Percentiles rank a stretch among this genome's conserved stretches.
These are phyloP conservation scores for Epichloe festucae DNA, from an alignment of 2,329 filamentous ascomycete species.

Conservation along the genomic window DNA sequence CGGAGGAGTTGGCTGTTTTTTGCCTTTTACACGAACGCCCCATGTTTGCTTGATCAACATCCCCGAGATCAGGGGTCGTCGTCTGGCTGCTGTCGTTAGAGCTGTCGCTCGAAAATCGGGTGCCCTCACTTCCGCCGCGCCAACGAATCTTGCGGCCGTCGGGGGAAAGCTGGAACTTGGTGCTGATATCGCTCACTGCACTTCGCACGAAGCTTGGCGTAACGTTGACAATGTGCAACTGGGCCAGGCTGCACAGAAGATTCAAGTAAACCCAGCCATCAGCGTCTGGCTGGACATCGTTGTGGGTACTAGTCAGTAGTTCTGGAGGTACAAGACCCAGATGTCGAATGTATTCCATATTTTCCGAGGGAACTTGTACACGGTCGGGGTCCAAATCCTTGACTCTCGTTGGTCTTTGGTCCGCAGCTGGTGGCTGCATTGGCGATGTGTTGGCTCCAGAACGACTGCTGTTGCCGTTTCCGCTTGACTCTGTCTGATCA, in stretches of 20 bases:
- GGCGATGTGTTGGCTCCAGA: slow-evolving; percentile 27
- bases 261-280: slow-evolving; percentile 79
- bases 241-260: slow-evolving; percentile 66
- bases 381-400: slow-evolving; percentile 67
- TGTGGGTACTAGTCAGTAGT: slow-evolving; percentile 23
- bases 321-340: slow-evolving; percentile 53
- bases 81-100: slow-evolving; percentile 34
- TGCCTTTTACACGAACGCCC: slow-evolving; percentile 30
- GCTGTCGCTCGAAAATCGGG: slow-evolving; percentile 52
- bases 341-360: slow-evolving; percentile 68
- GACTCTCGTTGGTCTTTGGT: slow-evolving; percentile 66
- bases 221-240: slow-evolving; percentile 75
- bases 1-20: slow-evolving; percentile 25
- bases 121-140: slow-evolving; percentile 56
- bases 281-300: slow-evolving; percentile 44
- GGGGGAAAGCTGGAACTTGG: slow-evolving; percentile 63
- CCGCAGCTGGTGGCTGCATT: slow-evolving; percentile 30
- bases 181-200: slow-evolving; percentile 56
- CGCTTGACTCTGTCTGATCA: slow-evolving; percentile 31
- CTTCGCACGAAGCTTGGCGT: slow-evolving; percentile 64
- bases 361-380: slow-evolving; percentile 61
- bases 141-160: slow-evolving; percentile 72
- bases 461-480: slow-evolving; percentile 16
- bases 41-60: slow-evolving; percentile 30
- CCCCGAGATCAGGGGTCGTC: slow-evolving; percentile 36